phyloP scores from a whole-genome alignment of 225 moss, liverwort and hornwort genomes.

The Bryum argenteum region DNA sequence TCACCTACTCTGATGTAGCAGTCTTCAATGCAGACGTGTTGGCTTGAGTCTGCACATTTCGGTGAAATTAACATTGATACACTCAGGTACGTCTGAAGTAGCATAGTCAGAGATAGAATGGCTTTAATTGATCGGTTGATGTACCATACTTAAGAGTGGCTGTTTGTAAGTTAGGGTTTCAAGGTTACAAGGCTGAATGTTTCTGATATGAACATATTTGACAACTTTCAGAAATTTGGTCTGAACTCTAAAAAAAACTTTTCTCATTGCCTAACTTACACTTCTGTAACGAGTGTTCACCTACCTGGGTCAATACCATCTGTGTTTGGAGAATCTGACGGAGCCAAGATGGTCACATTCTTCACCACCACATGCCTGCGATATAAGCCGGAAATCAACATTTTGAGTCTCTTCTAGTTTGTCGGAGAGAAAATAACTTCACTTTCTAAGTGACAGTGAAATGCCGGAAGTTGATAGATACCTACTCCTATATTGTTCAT shows the following conservation, averaged over 20 bases:
- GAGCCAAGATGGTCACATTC: conserved; percentile 58
- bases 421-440: too few species aligned
- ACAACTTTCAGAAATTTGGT: too few species aligned
- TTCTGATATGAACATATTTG: too few species aligned
- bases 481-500: too few species aligned
- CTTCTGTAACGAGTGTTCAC: not conserved
- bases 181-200: not conserved
- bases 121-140: not conserved
- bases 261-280: not conserved
- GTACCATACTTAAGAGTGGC: not conserved
- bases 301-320: conserved; percentile 62
- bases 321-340: conserved; percentile 53
- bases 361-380: conserved; percentile 56
- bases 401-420: not conserved
- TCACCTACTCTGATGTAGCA: conserved; percentile 84
- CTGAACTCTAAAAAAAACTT: too few species aligned
- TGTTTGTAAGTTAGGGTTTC: not conserved
- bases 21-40: conserved; percentile 82
- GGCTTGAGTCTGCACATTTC: conserved; percentile 68
- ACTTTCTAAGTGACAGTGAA: too few species aligned
- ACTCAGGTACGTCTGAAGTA: not conserved
- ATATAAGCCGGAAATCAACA: conserved; percentile 1
- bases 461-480: too few species aligned
- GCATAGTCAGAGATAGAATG: not conserved
- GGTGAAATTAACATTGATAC: not conserved